Conservation (phyloP, 352 stramenopile genomes). For the Phytophthora tentaculata region DNA sequence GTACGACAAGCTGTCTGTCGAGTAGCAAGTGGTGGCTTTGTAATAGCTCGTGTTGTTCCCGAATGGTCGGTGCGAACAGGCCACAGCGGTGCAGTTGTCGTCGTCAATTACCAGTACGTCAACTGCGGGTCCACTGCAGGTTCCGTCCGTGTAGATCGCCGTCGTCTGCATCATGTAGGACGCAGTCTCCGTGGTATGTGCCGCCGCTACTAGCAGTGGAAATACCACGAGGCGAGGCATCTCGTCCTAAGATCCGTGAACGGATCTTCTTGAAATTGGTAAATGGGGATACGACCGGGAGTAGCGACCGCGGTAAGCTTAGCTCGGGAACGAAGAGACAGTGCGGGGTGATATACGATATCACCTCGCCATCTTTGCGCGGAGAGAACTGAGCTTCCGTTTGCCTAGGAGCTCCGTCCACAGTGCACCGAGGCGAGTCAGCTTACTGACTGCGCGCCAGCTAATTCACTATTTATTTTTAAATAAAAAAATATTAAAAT, state of each 20-base stretch:
- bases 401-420: neutral
- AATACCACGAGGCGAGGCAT: too few species aligned
- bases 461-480: too few species aligned
- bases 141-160: slow-evolving; percentile 21
- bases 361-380: neutral
- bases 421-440: neutral
- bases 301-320: neutral
- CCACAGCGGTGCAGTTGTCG: neutral
- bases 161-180: slow-evolving; percentile 35
- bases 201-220: too few species aligned
- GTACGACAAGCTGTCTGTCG: neutral
- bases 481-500: too few species aligned
- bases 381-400: too few species aligned
- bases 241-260: too few species aligned
- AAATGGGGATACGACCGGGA: too few species aligned
- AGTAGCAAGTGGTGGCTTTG: neutral
- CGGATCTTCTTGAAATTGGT: too few species aligned
- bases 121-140: slow-evolving; percentile 16
- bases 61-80: neutral
- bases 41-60: neutral
- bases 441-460: too few species aligned
- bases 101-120: slow-evolving; percentile 22
- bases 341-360: neutral
- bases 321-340: neutral
- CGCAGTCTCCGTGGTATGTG: neutral